phyloP scores from a whole-genome alignment of 495 filamentous ascomycete genomes.

The Annulohypoxylon maeteangense region DNA sequence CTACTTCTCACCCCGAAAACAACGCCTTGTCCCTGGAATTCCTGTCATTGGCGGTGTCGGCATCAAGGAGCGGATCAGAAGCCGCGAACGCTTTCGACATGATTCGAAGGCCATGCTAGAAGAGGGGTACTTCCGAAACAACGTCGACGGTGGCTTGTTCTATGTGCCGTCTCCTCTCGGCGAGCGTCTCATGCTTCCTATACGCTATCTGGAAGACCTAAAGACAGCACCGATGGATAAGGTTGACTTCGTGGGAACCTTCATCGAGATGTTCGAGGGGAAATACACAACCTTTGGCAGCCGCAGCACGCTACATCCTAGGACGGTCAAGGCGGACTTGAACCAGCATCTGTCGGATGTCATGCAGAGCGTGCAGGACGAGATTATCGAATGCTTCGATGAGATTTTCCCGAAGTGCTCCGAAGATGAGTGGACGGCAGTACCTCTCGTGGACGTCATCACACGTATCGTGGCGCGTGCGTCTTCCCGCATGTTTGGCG shows the following conservation, averaged over 20 bases:
- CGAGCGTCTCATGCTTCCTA: constrained; percentile 41
- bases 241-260: constrained; percentile 34
- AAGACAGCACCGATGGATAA: constrained; percentile 38
- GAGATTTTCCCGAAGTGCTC: constrained; percentile 25
- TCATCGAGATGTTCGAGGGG: constrained; percentile 40
- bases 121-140: constrained; percentile 20
- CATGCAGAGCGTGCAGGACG: constrained; percentile 23
- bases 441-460: constrained; percentile 13
- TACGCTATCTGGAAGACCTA: constrained; percentile 38
- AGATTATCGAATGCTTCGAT: constrained; percentile 26
- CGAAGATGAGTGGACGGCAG: constrained; percentile 23
- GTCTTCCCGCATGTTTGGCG: constrained; percentile 31
- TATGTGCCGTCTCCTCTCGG: constrained; percentile 37
- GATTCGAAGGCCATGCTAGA: constrained; percentile 5
- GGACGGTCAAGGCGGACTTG: constrained; percentile 11
- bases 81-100: constrained; percentile 9
- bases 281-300: constrained; percentile 37
- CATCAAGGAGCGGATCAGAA: constrained; percentile 7
- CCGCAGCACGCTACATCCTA: constrained; percentile 20
- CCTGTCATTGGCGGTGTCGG: constrained; percentile 8
- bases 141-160: constrained; percentile 26
- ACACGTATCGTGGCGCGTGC: constrained; percentile 26
- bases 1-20: constrained; percentile 5
- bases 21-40: constrained; percentile 16
- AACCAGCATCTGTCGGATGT: constrained; percentile 20